Evolutionary conservation across 768 basidiomycete species (phyloP).

Genomic region (Leccinum variicolor): DNA sequence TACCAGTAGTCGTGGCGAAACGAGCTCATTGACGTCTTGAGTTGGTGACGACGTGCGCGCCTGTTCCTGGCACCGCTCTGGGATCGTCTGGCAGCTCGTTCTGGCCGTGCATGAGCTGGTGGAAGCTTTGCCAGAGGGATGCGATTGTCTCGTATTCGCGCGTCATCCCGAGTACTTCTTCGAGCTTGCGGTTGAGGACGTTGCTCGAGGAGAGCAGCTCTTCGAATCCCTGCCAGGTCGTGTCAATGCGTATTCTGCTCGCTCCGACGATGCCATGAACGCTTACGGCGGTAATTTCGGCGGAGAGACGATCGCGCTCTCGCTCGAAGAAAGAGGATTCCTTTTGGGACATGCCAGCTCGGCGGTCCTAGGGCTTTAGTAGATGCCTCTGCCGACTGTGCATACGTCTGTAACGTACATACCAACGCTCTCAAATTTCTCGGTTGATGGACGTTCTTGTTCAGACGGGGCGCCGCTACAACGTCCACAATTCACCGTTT

Average conservation of each 20-base stretch:
- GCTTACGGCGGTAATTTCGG: constrained; percentile 70
- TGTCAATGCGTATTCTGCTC: not conserved
- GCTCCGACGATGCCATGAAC: not conserved
- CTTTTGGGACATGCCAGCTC: constrained; percentile 25
- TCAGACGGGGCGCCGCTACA: not conserved
- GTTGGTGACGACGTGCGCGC: constrained; percentile 55
- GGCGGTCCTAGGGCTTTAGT: not conserved
- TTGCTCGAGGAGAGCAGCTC: constrained; percentile 84
- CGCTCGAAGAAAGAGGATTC: constrained; percentile 70
- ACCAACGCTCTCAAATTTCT: not conserved
- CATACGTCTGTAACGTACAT: not conserved
- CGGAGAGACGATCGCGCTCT: constrained; percentile 71
- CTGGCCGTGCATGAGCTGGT: constrained; percentile 66
- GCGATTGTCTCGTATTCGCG: constrained; percentile 90
- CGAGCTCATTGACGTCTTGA: constrained; percentile 22
- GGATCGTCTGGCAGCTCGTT: constrained; percentile 30
- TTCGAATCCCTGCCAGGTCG: constrained; percentile 67
- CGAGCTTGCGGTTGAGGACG: constrained; percentile 82
- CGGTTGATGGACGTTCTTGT: not conserved
- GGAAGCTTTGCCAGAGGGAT: constrained; percentile 77
- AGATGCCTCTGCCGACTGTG: not conserved
- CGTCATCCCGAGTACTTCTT: constrained; percentile 91
- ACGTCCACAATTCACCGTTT: not conserved
- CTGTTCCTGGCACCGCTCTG: constrained; percentile 60
- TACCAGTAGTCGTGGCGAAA: constrained; percentile 2